A percentile compares a stretch with the other conserved stretches of the same genome.
phyloP scores from a whole-genome alignment of 2,329 filamentous ascomycete genomes.

The Aspergillus amoenus region DNA sequence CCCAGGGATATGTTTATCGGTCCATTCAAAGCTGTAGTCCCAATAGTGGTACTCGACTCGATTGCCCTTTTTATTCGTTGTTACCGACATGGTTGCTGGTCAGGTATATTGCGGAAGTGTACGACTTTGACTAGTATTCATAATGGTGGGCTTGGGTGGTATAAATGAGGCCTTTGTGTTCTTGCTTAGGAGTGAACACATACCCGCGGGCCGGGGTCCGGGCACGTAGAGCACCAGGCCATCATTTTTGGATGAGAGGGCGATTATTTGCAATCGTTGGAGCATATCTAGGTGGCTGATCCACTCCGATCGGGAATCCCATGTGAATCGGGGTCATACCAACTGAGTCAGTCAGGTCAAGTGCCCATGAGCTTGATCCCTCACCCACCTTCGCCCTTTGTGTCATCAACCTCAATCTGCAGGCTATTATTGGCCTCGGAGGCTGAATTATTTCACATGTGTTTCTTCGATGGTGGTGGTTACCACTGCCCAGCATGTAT shows the following conservation, averaged over 20 bases:
- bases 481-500: no score
- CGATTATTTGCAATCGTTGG: background rate
- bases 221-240: background rate
- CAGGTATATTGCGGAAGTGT: background rate
- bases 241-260: background rate
- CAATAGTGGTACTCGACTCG: slow-evolving; percentile 8
- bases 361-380: background rate
- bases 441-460: background rate
- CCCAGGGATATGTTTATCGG: background rate
- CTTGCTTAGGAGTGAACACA: background rate
- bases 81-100: background rate
- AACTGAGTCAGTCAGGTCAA: slow-evolving; percentile 1
- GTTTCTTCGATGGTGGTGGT: no score
- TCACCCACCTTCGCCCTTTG: background rate
- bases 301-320: background rate
- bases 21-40: slow-evolving; percentile 13
- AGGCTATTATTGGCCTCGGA: no score
- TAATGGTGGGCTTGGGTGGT: background rate
- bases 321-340: slow-evolving; percentile 1
- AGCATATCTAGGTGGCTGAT: background rate
- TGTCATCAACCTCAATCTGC: background rate
- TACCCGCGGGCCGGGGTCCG: slow-evolving; percentile 3
- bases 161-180: background rate
- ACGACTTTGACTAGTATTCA: background rate
- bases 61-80: slow-evolving; percentile 5